phyloP scores from a whole-genome alignment of 176 grass and related monocot genomes.

The Ensete glaucum region DNA sequence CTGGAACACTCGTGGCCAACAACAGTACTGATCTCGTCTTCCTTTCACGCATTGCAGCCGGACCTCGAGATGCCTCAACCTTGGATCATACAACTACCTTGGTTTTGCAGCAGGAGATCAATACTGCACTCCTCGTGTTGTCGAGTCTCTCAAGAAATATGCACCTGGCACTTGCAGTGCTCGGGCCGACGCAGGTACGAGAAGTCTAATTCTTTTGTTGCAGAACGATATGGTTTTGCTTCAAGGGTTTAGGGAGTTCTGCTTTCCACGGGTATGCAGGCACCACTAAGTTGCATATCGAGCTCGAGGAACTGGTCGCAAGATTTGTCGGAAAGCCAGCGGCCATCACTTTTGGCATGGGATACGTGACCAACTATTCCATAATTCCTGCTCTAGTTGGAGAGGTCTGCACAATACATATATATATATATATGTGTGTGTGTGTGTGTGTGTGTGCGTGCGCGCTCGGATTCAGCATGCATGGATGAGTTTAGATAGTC shows the following conservation, averaged over 20 bases:
- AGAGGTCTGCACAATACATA: background rate
- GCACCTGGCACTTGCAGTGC: background rate
- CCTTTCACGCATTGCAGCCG: background rate
- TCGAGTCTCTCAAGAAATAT: constrained; percentile 2
- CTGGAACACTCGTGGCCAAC: too few species aligned
- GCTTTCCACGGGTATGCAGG: background rate
- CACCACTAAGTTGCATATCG: background rate
- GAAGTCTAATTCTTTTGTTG: background rate
- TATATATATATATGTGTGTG: too few species aligned
- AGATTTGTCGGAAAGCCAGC: background rate
- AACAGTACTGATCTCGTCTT: background rate
- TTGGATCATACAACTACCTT: constrained; percentile 7
- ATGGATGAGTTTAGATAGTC: too few species aligned
- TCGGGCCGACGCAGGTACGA: background rate
- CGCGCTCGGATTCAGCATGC: too few species aligned
- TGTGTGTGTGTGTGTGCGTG: too few species aligned
- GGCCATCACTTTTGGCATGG: constrained; percentile 10
- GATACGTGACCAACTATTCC: constrained; percentile 7
- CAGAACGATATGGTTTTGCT: background rate
- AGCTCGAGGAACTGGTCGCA: constrained; percentile 2
- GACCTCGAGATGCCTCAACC: constrained; percentile 4
- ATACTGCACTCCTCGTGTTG: background rate
- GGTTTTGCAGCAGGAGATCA: constrained; percentile 2
- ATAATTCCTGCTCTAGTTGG: constrained; percentile 1
- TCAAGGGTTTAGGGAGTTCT: background rate